A percentile compares a stretch with the other conserved stretches of the same genome.
Evolutionary conservation across 176 grass and related monocot species (phyloP).

Genomic region (Triticum dicoccoides): DNA sequence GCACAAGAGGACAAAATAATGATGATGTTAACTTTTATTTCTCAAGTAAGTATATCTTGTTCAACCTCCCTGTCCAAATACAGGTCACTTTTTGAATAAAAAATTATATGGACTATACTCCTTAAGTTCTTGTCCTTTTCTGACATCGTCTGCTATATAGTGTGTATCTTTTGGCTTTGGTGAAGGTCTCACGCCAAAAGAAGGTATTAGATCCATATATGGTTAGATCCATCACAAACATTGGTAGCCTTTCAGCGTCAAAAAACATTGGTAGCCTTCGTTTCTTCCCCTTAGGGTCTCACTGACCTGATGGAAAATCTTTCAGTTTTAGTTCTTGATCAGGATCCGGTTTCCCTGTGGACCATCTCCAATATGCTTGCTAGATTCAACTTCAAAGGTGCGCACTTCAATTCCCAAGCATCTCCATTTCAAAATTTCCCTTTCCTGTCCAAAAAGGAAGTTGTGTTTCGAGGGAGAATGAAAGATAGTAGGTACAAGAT

Average conservation of each 20-base stretch:
- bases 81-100: background rate
- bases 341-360: background rate
- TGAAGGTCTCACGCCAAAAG: background rate
- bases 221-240: background rate
- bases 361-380: background rate
- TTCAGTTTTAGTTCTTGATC: conserved; percentile 29
- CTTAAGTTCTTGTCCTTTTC: conserved; percentile 31
- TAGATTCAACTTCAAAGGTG: conserved; percentile 16
- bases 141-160: conserved; percentile 10
- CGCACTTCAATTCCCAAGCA: background rate
- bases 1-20: conserved; percentile 6
- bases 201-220: background rate
- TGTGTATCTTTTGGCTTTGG: background rate
- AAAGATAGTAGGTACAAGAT: background rate
- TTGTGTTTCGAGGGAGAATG: conserved; percentile 1
- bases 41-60: background rate
- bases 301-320: conserved; percentile 6
- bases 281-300: background rate
- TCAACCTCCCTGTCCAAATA: background rate
- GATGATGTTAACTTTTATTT: background rate
- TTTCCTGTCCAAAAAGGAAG: background rate
- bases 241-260: background rate
- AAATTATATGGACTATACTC: background rate
- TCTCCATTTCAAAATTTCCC: background rate
- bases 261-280: background rate